Evolutionary conservation across 2,329 filamentous ascomycete species (phyloP).

Genomic region (Fusarium bulbicola): DNA sequence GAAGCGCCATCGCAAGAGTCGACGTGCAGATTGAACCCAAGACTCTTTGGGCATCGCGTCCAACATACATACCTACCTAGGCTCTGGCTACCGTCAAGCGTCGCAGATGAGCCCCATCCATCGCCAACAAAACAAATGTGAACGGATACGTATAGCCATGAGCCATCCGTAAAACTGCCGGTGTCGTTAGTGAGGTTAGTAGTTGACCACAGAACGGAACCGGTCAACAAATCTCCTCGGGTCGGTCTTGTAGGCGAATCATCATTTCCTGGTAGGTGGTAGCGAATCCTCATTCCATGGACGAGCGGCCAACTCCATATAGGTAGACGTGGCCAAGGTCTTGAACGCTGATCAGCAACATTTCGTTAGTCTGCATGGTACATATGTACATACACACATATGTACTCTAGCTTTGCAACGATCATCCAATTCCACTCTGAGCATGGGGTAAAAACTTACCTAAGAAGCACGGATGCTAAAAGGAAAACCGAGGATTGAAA

Average conservation of each 20-base stretch:
- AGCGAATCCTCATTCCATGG: slow-evolving; percentile 15
- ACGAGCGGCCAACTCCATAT: not conserved
- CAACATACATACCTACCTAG: not conserved
- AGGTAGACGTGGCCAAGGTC: slow-evolving; percentile 10
- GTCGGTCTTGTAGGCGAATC: slow-evolving; percentile 6
- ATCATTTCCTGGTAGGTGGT: not conserved
- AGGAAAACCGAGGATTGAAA: not conserved
- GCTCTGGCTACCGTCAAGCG: slow-evolving; percentile 1
- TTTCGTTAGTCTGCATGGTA: not conserved
- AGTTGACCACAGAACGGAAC: not conserved
- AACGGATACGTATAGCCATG: not conserved
- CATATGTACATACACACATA: too few relatives aligned
- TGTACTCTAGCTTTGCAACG: not conserved
- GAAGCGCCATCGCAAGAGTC: slow-evolving; percentile 35
- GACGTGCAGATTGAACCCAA: slow-evolving; percentile 33
- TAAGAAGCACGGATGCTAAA: slow-evolving; percentile 10
- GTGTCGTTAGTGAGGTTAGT: slow-evolving; percentile 16
- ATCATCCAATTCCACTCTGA: slow-evolving; percentile 24
- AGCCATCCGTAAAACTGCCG: slow-evolving; percentile 5
- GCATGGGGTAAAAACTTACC: slow-evolving; percentile 21
- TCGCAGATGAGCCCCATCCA: slow-evolving; percentile 20
- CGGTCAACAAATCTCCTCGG: slow-evolving; percentile 10
- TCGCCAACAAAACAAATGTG: slow-evolving; percentile 16
- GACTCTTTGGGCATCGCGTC: slow-evolving; percentile 30
- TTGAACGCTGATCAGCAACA: slow-evolving; percentile 9